Conservation (phyloP, 2,329 filamentous ascomycete genomes). For the Karstenula rhodostoma region DNA sequence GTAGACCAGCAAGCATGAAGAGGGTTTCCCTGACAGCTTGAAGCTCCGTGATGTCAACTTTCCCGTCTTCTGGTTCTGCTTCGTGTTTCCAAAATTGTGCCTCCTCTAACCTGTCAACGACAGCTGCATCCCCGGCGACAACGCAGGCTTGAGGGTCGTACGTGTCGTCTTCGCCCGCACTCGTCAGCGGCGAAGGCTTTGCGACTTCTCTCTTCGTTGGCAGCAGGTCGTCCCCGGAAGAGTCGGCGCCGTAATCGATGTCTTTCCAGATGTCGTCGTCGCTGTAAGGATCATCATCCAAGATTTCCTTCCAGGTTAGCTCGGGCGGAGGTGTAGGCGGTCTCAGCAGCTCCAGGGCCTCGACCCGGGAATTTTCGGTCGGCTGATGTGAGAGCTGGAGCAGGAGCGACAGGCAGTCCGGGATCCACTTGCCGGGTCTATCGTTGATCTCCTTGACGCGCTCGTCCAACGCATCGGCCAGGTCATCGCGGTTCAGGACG, state of each 20-base stretch:
- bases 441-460: constrained; percentile 68
- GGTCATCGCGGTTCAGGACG: constrained; percentile 77
- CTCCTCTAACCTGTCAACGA: constrained; percentile 51
- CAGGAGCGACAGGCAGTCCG: constrained; percentile 80
- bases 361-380: constrained; percentile 71
- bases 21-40: constrained; percentile 79
- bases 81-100: constrained; percentile 58
- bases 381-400: constrained; percentile 85
- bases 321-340: constrained; percentile 56
- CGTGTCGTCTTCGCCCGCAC: constrained; percentile 48
- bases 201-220: constrained; percentile 30
- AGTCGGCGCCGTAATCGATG: constrained; percentile 71
- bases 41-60: constrained; percentile 68
- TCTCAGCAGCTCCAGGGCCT: constrained; percentile 66
- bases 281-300: constrained; percentile 77
- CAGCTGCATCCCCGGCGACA: constrained; percentile 31
- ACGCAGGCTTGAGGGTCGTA: constrained; percentile 46
- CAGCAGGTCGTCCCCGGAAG: constrained; percentile 67
- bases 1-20: constrained; percentile 83
- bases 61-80: constrained; percentile 22
- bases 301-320: constrained; percentile 81
- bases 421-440: constrained; percentile 70
- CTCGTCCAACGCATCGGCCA: constrained; percentile 73
- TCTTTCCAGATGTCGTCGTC: constrained; percentile 75
- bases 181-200: constrained; percentile 44